Evolutionary conservation across 176 grass and related monocot genomes (phyloP).

Genomic region (Panicum miliaceum): DNA sequence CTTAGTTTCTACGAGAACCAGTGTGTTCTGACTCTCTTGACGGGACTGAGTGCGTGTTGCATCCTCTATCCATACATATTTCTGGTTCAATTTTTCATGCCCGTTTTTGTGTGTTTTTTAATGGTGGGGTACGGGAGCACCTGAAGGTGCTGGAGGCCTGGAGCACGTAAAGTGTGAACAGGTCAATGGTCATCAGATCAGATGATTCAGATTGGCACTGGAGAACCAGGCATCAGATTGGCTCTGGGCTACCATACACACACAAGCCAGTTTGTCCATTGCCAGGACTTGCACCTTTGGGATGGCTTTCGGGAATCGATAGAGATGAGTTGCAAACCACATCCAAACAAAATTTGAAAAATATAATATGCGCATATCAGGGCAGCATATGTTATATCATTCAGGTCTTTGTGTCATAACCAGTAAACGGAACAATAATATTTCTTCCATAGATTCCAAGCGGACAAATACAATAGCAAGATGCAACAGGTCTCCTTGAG

Average conservation of each 20-base stretch:
- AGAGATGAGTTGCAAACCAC: background rate
- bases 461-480: constrained; percentile 25
- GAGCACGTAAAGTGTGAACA: no score
- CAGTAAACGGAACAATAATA: constrained; percentile 35
- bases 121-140: no score
- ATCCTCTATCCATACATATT: no score
- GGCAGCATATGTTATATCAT: constrained; percentile 20
- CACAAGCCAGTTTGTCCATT: background rate
- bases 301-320: background rate
- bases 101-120: no score
- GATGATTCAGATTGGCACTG: background rate
- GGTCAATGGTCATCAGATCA: no score
- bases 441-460: constrained; percentile 37
- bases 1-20: no score
- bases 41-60: no score
- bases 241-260: background rate
- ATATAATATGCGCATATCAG: background rate
- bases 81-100: no score
- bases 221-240: background rate
- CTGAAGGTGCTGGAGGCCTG: no score
- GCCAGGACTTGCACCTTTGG: background rate
- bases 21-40: no score
- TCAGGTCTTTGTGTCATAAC: constrained; percentile 29
- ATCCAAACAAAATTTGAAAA: background rate
- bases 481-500: background rate